Evolutionary conservation across 805 yeast species (phyloP).

Genomic region (Metschnikowia matae): DNA sequence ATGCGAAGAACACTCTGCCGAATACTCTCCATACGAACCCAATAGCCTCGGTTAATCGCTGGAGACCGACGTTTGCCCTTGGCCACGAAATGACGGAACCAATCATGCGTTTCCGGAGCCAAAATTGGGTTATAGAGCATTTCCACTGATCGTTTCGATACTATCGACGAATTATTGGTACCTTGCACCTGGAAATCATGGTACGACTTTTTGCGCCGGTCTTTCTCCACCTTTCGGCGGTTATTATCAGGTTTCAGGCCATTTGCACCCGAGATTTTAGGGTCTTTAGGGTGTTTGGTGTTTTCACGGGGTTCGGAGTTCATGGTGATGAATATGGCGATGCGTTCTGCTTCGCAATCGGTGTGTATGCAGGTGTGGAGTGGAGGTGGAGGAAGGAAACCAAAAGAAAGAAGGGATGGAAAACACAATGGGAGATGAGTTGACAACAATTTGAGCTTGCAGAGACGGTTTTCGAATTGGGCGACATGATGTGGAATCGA

Average conservation of each 20-base stretch:
- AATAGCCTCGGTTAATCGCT: conserved; percentile 76
- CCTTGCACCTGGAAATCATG: conserved; percentile 75
- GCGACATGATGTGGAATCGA: no score
- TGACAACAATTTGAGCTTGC: no score
- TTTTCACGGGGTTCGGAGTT: no score
- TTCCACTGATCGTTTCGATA: conserved; percentile 78
- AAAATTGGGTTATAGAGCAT: conserved; percentile 43
- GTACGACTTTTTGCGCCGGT: conserved; percentile 42
- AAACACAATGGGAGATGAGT: no score
- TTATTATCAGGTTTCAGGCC: conserved; percentile 2
- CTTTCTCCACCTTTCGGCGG: conserved; percentile 37
- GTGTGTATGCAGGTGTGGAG: no score
- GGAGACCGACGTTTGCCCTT: conserved; percentile 70
- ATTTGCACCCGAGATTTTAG: not conserved
- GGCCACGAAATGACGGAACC: conserved; percentile 65
- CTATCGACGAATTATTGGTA: conserved; percentile 79
- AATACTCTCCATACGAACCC: conserved; percentile 74
- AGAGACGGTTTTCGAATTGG: no score
- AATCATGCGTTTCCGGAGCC: conserved; percentile 36
- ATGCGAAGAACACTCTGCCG: conserved; percentile 48
- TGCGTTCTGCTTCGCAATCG: no score
- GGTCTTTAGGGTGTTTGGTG: no score
- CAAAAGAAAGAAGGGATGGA: no score
- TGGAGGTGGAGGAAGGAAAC: no score
- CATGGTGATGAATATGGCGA: no score